phyloP scores from a whole-genome alignment of 2,329 filamentous ascomycete genomes.

The Colletotrichum gloeosporioides region DNA sequence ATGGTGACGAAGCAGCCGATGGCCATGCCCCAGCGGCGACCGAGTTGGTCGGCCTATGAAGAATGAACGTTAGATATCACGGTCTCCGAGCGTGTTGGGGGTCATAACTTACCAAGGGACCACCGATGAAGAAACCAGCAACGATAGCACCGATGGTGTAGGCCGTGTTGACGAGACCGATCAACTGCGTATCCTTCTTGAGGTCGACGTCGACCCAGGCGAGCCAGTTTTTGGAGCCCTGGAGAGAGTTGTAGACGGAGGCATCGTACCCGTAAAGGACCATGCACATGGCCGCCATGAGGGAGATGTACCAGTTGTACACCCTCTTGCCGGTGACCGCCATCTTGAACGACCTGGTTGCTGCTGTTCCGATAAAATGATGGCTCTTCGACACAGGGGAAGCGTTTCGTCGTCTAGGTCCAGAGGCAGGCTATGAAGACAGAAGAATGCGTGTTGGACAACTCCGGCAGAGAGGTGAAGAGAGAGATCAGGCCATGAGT shows the following conservation, averaged over 20 bases:
- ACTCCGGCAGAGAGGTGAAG: background rate
- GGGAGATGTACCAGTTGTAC: constrained; percentile 51
- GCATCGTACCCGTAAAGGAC: constrained; percentile 78
- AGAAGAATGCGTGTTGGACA: background rate
- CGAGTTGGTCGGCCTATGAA: constrained; percentile 57
- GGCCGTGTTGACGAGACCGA: constrained; percentile 66
- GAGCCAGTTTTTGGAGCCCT: constrained; percentile 71
- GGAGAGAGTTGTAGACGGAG: constrained; percentile 75
- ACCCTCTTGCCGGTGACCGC: constrained; percentile 12
- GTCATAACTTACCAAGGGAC: constrained; percentile 52
- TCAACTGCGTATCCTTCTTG: constrained; percentile 47
- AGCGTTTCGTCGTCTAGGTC: background rate
- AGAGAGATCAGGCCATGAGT: background rate
- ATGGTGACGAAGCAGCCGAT: constrained; percentile 69
- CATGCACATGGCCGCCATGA: constrained; percentile 77
- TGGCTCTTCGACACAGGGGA: background rate
- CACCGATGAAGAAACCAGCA: constrained; percentile 72
- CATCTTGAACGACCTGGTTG: constrained; percentile 6
- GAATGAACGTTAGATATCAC: background rate
- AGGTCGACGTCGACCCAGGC: constrained; percentile 62
- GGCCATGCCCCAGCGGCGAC: constrained; percentile 70
- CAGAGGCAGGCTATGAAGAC: background rate
- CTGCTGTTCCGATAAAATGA: background rate
- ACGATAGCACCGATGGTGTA: constrained; percentile 76
- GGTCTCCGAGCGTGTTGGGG: background rate